Base-by-base conservation (phyloP, 164 flowering plant species). In the Dillenia suffruticosa region DNA sequence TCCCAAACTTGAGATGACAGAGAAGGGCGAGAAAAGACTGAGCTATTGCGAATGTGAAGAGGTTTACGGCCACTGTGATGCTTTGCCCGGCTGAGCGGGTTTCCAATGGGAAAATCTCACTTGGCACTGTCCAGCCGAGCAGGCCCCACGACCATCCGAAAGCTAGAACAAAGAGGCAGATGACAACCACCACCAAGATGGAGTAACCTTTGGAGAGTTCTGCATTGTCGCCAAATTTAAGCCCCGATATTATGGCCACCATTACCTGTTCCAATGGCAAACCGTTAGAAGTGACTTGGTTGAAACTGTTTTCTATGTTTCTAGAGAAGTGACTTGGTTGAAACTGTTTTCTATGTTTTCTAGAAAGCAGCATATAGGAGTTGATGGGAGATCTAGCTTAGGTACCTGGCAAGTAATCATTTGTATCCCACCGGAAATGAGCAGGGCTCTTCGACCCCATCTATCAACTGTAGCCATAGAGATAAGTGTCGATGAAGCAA, bases 381-480 rank as follows among this genome's bases (percentile, higher is more conserved):
- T 5, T 4, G 12, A 5, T 32, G n/a, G 51, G 5, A 14, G 1
- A 10, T 14, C 16, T 59, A 8, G 52, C 48, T 11, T 4, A 50
- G 44, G 64, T 80, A 89, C 96, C 94, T 90, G 97, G 49, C 97
- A 88, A 8, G 75, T 32, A 9, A 85, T 67, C 98, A 93, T 93
- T 70, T 82, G 89, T 48, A 90, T 67, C 51, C 98, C 98, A 1
- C 97, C 98, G 7, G 76, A 73, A 46, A 93, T 83, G 15, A 93
- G 85, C 32, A 93, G 65, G 53, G 32, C 69, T 65, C 98, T 75
- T 17, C 96, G 79, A 1, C 98, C 98, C 77, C 74, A 68, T 73
- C 55, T 81, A 54, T 88, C 98, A 0, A 93, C 98, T 1, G 81
- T 68, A 5, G 85, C 94, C 19, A 93, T 93, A 3, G 98, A 87